A percentile compares a stretch with the other conserved stretches of the same genome.
These are phyloP conservation scores for Paraphoma chrysanthemicola DNA, from an alignment of 2,329 filamentous ascomycete species.

Conservation along the genomic window DNA sequence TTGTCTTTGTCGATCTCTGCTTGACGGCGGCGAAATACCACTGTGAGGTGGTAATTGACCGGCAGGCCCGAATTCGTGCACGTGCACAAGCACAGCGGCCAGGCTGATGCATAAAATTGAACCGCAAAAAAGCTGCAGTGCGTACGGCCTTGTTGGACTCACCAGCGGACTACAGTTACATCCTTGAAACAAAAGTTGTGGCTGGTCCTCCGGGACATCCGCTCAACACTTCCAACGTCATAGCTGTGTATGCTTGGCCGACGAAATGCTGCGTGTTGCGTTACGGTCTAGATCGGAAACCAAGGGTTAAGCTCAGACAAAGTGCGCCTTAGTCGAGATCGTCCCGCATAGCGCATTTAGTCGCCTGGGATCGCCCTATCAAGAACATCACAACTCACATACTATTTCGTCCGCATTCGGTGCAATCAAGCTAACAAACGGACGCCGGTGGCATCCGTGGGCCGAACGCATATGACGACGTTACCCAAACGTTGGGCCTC, in stretches of 20 bases:
- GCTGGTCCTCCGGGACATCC: background rate
- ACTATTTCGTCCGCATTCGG: slow-evolving; percentile 21
- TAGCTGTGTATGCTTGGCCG: background rate
- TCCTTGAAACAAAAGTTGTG: background rate
- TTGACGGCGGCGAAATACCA: too few species aligned
- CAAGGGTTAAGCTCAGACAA: background rate
- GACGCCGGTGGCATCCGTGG: slow-evolving; percentile 8
- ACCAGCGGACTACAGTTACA: background rate
- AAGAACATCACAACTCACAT: background rate
- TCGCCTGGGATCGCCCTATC: slow-evolving; percentile 10
- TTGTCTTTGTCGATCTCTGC: too few species aligned
- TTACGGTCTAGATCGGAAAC: background rate
- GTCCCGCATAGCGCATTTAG: slow-evolving; percentile 8
- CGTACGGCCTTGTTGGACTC: too few species aligned
- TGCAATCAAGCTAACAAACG: slow-evolving; percentile 11
- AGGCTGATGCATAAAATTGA: too few species aligned
- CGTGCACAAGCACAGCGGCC: too few species aligned
- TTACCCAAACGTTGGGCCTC: slow-evolving; percentile 1
- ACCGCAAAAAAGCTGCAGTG: too few species aligned
- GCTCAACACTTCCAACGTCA: background rate
- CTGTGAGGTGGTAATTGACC: too few species aligned
- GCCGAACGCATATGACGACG: slow-evolving; percentile 9
- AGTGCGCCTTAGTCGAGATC: background rate
- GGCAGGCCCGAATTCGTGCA: too few species aligned
- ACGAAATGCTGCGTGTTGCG: background rate